Conservation (phyloP, 345 rosid species). For the Salix dunnii region DNA sequence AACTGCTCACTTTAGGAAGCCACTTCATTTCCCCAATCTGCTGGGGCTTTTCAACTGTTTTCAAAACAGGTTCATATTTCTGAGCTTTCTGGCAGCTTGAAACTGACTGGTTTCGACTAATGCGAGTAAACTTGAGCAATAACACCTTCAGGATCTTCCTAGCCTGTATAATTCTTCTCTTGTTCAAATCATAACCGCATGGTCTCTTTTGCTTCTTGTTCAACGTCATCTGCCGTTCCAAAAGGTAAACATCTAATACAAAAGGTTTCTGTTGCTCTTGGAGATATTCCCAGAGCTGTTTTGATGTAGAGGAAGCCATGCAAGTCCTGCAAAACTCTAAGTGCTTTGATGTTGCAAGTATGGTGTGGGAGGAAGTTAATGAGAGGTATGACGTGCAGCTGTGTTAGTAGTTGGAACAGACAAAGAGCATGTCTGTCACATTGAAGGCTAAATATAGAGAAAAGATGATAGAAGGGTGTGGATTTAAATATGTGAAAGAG, state of each 20-base stretch:
- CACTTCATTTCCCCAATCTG: conserved; percentile 13
- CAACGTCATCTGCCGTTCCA: conserved; percentile 19
- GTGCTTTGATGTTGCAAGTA: neutral
- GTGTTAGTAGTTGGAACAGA: conserved; percentile 6
- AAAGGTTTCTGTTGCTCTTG: conserved; percentile 41
- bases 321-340: conserved; percentile 6
- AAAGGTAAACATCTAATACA: conserved; percentile 18
- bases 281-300: conserved; percentile 36
- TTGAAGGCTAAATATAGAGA: neutral
- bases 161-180: neutral
- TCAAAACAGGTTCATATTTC: conserved; percentile 4
- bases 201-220: conserved; percentile 9
- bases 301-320: conserved; percentile 23
- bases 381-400: neutral
- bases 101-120: conserved; percentile 9
- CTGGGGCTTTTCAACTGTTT: neutral
- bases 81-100: conserved; percentile 17
- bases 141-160: conserved; percentile 25
- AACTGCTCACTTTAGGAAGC: conserved; percentile 8
- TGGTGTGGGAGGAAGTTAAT: neutral
- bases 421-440: neutral
- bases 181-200: conserved; percentile 2
- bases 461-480: neutral
- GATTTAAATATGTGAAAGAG: neutral
- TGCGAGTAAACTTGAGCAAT: conserved; percentile 17